These are phyloP conservation scores for Penicillium daleae DNA, from an alignment of 495 filamentous ascomycete genomes.

Conservation along the genomic window DNA sequence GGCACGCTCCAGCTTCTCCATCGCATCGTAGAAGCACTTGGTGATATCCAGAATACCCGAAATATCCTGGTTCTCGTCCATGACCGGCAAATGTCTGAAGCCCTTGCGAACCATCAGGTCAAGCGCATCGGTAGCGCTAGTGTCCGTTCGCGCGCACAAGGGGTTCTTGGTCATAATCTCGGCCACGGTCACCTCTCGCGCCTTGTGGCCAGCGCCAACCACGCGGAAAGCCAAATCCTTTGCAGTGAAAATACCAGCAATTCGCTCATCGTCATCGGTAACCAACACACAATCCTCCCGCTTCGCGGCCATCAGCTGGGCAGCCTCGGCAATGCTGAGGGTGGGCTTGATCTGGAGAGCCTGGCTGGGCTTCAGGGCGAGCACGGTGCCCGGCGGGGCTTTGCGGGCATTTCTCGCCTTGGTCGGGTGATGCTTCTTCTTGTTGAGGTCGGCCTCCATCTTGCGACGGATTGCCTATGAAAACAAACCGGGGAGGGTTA, in stretches of 20 bases:
- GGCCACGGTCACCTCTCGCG: conserved; percentile 85
- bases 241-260: conserved; percentile 97
- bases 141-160: conserved; percentile 94
- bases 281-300: conserved; percentile 98
- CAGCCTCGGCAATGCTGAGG: conserved; percentile 93
- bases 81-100: conserved; percentile 95
- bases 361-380: conserved; percentile 90
- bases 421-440: conserved; percentile 81
- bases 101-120: conserved; percentile 98
- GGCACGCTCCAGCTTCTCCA: conserved; percentile 97
- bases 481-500: conserved; percentile 5
- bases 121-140: conserved; percentile 94
- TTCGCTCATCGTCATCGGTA: conserved; percentile 96
- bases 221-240: conserved; percentile 99
- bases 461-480: conserved; percentile 90
- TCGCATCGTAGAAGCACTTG: conserved; percentile 99
- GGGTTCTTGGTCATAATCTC: conserved; percentile 99
- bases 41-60: conserved; percentile 98
- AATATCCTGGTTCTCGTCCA: conserved; percentile 99
- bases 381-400: conserved; percentile 92
- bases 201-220: conserved; percentile 90
- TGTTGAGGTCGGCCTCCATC: conserved; percentile 96
- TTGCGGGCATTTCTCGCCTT: conserved; percentile 85
- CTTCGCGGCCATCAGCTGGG: conserved; percentile 99
- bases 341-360: conserved; percentile 97